These are phyloP conservation scores for Komagataella ulmi DNA, from an alignment of 805 yeast genomes.

Conservation along the genomic window DNA sequence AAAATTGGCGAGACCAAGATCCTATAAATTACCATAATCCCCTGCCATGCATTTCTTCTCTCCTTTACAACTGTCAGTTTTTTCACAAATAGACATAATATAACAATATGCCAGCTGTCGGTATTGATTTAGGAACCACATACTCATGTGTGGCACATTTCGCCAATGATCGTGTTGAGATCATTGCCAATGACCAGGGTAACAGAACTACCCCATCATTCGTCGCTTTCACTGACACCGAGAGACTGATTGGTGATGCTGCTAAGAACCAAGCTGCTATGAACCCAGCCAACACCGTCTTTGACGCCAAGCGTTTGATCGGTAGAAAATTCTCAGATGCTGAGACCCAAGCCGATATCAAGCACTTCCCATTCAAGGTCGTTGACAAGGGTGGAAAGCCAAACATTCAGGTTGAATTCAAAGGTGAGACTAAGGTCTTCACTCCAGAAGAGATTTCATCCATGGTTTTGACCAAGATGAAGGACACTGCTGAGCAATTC, in stretches of 20 bases:
- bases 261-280: constrained; percentile 78
- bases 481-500: constrained; percentile 68
- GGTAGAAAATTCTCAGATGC: constrained; percentile 64
- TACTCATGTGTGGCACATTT: constrained; percentile 95
- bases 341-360: constrained; percentile 71
- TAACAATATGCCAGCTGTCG: constrained; percentile 40
- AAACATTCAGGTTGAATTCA: constrained; percentile 55
- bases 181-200: constrained; percentile 97
- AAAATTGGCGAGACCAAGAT: not conserved
- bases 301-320: constrained; percentile 74
- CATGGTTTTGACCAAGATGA: constrained; percentile 73
- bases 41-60: not conserved
- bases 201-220: constrained; percentile 96
- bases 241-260: constrained; percentile 80
- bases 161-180: constrained; percentile 85
- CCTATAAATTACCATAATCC: not conserved
- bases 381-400: constrained; percentile 54
- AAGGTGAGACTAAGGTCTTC: constrained; percentile 56
- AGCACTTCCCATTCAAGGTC: constrained; percentile 80
- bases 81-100: not conserved
- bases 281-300: constrained; percentile 65
- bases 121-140: constrained; percentile 80
- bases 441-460: constrained; percentile 68
- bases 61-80: not conserved
- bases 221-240: constrained; percentile 88